Evolutionary conservation across 441 rosid genomes (phyloP), one percentile per base, ranked within the genome.

Genomic region (Rhodomyrtus psidioides): DNA sequence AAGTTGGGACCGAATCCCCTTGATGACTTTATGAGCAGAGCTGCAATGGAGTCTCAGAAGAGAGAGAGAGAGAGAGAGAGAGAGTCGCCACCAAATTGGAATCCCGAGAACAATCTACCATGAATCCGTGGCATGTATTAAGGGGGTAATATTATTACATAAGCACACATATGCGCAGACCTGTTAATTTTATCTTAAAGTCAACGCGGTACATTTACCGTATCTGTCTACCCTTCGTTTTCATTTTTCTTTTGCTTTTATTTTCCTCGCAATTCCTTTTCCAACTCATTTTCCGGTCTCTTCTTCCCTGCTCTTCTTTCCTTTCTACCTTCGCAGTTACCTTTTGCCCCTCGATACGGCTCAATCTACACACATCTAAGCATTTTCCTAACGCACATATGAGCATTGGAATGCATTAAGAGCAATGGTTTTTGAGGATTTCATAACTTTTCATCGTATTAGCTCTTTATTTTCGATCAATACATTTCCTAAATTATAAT

Each of bases 91-190:
- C 87, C 79, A 70, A 85, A 74, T 56, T 83, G 88, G 91, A 88
- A 89, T 87, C 87, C 91, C 91, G 82, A 39, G 51, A n/a, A 34
- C n/a, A 70, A 70, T 39, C 79, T n/a, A 23, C 79, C n/a, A 70
- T 70, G 79, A 70, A 70, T 65, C 76, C 42, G 17, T 65, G 46
- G 76, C 46, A 65, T 19, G 26, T 19, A 65, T 70, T 70, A 3
- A 39, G n/a, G 79, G 12, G 49, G 79, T 70, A 6, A 70, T 3
- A 39, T 39, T 70, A 70, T 21, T 21, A 70, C 79, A 39, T 5
- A 23, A 3, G 51, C n/a, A 21, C 21, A 21, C 79, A 39, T 13
- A 4, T 13, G 4, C 6, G 49, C 15, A 21, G 49, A 65, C 51
- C 49, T 70, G 13, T 26, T 21, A 39, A 39, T 39, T 6, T 39